phyloP scores from a whole-genome alignment of 2,329 filamentous ascomycete species.

The Teratosphaeria destructans region DNA sequence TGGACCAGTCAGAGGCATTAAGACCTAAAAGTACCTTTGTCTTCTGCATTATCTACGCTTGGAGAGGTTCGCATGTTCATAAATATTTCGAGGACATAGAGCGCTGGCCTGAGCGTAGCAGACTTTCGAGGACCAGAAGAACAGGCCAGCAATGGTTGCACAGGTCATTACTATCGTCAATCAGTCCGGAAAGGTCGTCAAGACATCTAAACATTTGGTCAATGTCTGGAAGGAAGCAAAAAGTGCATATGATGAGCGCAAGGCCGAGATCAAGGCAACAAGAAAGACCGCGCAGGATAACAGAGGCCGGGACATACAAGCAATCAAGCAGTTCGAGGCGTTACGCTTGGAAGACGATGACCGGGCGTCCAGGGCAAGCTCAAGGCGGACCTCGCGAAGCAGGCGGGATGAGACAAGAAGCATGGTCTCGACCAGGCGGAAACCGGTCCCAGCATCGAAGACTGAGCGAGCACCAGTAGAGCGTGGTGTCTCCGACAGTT shows the following conservation, averaged over 20 bases:
- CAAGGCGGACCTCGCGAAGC: slow-evolving; percentile 13
- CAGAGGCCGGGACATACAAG: slow-evolving; percentile 38
- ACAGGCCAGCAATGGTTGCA: slow-evolving; percentile 11
- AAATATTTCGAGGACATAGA: not conserved
- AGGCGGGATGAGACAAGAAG: not conserved
- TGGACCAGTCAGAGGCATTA: not conserved
- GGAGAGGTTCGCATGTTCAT: too few species aligned
- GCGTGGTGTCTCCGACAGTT: slow-evolving; percentile 36
- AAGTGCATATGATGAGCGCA: slow-evolving; percentile 76
- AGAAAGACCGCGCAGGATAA: slow-evolving; percentile 46
- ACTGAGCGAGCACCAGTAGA: slow-evolving; percentile 28
- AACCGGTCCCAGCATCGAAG: slow-evolving; percentile 13
- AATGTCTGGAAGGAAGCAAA: slow-evolving; percentile 89
- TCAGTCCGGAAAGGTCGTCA: slow-evolving; percentile 82
- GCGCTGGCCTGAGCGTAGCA: not conserved
- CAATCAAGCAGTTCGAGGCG: slow-evolving; percentile 48
- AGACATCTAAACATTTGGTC: slow-evolving; percentile 80
- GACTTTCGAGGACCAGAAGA: not conserved
- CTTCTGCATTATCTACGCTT: not conserved
- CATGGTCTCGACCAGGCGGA: slow-evolving; percentile 9
- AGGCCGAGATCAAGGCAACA: slow-evolving; percentile 66
- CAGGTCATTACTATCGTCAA: slow-evolving; percentile 86
- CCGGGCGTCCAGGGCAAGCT: slow-evolving; percentile 10
- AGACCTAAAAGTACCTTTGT: not conserved
- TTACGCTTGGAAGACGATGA: slow-evolving; percentile 38